phyloP scores from a whole-genome alignment of 805 yeast genomes.

The Kuraishia ogatae region DNA sequence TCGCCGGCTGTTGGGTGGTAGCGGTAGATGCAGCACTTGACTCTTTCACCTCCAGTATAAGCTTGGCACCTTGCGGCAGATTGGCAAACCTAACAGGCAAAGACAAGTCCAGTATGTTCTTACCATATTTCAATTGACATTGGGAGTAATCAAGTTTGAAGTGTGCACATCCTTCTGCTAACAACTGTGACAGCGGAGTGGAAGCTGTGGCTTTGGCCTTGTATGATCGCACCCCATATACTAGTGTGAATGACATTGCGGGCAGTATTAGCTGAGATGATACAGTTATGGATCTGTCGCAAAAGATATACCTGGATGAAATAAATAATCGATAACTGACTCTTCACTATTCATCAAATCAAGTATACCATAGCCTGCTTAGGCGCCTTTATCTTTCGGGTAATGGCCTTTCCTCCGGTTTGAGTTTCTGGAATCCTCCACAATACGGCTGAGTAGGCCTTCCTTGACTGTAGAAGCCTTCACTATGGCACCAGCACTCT shows the following conservation, averaged over 20 bases:
- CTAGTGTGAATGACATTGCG: constrained; percentile 18
- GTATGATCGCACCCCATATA: constrained; percentile 23
- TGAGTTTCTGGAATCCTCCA: no score
- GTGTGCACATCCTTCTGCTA: constrained; percentile 24
- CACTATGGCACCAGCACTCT: no score
- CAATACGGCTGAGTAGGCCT: no score
- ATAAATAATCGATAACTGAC: no score
- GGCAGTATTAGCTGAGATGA: background rate
- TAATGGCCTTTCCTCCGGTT: no score
- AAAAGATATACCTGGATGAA: no score
- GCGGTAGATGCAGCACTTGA: background rate
- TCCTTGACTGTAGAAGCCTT: no score
- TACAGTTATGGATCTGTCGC: background rate
- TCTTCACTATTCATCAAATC: no score
- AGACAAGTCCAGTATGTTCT: constrained; percentile 23
- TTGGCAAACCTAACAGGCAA: constrained; percentile 34
- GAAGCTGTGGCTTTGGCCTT: constrained; percentile 27
- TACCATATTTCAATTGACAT: constrained; percentile 18
- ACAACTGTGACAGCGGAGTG: constrained; percentile 26
- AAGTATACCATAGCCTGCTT: no score
- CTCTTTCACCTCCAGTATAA: constrained; percentile 16
- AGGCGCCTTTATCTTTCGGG: no score
- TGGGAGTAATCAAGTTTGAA: constrained; percentile 22
- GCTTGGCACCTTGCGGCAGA: constrained; percentile 35
- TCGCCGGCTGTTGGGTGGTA: background rate